A percentile compares a stretch with the other conserved stretches of the same genome.
These are phyloP conservation scores for Wickerhamia fluorescens DNA, from an alignment of 805 yeast species.

Conservation along the genomic window DNA sequence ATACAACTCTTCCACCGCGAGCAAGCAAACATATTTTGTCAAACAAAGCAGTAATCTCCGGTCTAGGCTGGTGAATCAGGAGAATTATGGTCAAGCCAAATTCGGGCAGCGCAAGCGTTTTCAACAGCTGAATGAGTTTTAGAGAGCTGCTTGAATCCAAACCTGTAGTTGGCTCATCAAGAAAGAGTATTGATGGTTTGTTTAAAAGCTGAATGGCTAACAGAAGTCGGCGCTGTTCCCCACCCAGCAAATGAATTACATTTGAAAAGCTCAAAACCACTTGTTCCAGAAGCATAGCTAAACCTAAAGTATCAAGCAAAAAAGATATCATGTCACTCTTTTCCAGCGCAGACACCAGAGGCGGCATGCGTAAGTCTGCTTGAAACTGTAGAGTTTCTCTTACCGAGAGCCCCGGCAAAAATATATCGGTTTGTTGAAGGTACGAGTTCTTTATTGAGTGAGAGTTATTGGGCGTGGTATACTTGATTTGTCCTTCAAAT, in stretches of 20 bases:
- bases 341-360: conserved; percentile 7
- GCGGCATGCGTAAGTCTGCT: conserved; percentile 17
- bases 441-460: conserved; percentile 17
- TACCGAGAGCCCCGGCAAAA: conserved; percentile 18
- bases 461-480: conserved; percentile 8
- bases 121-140: conserved; percentile 15
- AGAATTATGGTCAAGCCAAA: conserved; percentile 18
- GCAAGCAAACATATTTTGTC: conserved; percentile 20
- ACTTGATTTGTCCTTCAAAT: conserved; percentile 14
- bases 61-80: conserved; percentile 21
- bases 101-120: conserved; percentile 16
- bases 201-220: conserved; percentile 19
- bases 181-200: conserved; percentile 16
- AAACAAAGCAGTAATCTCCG: conserved; percentile 15
- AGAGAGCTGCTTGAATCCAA: conserved; percentile 20
- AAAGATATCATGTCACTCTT: conserved; percentile 10
- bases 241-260: conserved; percentile 16
- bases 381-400: conserved; percentile 17
- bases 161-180: conserved; percentile 25
- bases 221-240: conserved; percentile 19
- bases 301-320: conserved; percentile 14
- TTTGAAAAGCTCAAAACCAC: conserved; percentile 14
- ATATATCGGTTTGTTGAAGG: conserved; percentile 16
- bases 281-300: conserved; percentile 11
- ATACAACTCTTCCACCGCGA: conserved; percentile 19